phyloP scores from a whole-genome alignment of 2,329 filamentous ascomycete species.

The Colletotrichum brevisporum region DNA sequence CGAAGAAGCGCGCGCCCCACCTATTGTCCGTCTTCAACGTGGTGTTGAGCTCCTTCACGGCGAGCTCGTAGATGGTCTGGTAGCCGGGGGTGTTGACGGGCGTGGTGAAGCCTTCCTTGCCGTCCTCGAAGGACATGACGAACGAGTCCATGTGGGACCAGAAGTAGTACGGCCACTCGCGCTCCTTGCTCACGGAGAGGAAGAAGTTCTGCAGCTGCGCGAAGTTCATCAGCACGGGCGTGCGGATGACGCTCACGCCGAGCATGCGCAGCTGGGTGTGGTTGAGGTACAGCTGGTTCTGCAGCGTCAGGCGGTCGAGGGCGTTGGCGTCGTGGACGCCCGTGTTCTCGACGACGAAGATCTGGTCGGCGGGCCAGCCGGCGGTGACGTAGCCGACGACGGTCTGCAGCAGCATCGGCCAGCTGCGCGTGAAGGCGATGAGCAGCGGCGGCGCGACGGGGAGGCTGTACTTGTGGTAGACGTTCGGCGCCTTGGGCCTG shows the following conservation, averaged over 20 bases:
- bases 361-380: conserved; percentile 70
- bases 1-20: conserved; percentile 69
- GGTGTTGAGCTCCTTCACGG: conserved; percentile 52
- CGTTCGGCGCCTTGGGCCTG: conserved; percentile 49
- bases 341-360: conserved; percentile 72
- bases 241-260: conserved; percentile 65
- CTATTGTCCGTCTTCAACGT: conserved; percentile 50
- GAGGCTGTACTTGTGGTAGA: conserved; percentile 56
- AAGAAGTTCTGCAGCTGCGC: conserved; percentile 70
- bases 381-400: conserved; percentile 71
- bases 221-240: conserved; percentile 67
- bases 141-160: conserved; percentile 70
- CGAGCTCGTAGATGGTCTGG: conserved; percentile 58
- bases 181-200: conserved; percentile 59
- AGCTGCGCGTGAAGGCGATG: conserved; percentile 71
- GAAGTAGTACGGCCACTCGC: conserved; percentile 65
- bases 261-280: conserved; percentile 63
- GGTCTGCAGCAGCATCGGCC: conserved; percentile 68
- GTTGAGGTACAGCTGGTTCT: conserved; percentile 71
- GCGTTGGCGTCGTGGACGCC: conserved; percentile 68
- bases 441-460: conserved; percentile 63
- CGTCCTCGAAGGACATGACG: conserved; percentile 57
- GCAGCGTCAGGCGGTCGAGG: conserved; percentile 59
- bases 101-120: conserved; percentile 42
- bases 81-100: conserved; percentile 53